Conservation (phyloP, 306 rosid genomes). For the Castanopsis chinensis region DNA sequence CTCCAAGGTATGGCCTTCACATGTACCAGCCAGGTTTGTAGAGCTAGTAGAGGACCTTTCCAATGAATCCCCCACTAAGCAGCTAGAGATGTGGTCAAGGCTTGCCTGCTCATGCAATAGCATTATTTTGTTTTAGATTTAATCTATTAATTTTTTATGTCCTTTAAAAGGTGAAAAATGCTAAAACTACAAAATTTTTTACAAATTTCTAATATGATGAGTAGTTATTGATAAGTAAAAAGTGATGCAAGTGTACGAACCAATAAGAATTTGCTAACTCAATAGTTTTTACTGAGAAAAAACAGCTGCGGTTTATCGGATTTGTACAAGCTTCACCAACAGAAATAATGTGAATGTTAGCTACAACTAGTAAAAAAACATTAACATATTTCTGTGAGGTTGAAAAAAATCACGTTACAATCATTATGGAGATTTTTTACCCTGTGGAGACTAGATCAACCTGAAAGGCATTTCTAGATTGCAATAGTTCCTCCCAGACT, state of each 20-base stretch:
- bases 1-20: constrained; percentile 59
- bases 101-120: constrained; percentile 72
- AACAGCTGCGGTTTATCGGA: constrained; percentile 60
- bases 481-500: constrained; percentile 96
- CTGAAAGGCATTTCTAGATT: constrained; percentile 88
- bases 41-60: constrained; percentile 68
- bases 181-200: no score
- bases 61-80: constrained; percentile 53
- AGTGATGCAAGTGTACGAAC: no score
- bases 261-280: no score
- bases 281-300: constrained; percentile 51
- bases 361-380: constrained; percentile 23
- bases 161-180: constrained; percentile 32
- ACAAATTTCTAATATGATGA: no score
- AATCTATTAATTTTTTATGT: no score
- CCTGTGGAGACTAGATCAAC: constrained; percentile 84
- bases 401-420: constrained; percentile 15
- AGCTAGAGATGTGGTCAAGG: constrained; percentile 53
- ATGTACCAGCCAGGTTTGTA: constrained; percentile 44
- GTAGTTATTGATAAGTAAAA: no score
- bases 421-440: constrained; percentile 50
- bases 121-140: constrained; percentile 64
- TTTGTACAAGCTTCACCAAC: constrained; percentile 64
- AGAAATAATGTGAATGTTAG: constrained; percentile 36
- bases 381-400: background rate